Evolutionary conservation across 371 early-diverging fungal genomes (phyloP).

Genomic region (Furculomyces boomerangus): DNA sequence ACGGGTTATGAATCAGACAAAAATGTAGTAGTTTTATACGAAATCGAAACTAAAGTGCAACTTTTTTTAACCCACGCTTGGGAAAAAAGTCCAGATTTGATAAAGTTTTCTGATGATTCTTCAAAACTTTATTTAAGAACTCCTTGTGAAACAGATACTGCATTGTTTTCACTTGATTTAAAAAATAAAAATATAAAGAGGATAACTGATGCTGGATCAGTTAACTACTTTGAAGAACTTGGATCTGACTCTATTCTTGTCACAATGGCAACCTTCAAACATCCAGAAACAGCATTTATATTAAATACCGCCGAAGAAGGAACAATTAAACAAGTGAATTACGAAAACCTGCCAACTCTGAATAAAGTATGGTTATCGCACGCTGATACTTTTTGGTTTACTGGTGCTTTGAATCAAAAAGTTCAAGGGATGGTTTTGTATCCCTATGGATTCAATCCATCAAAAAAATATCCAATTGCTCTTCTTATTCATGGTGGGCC

Average conservation of each 20-base stretch:
- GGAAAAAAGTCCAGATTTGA: constrained; percentile 40
- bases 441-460: constrained; percentile 37
- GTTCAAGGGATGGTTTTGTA: constrained; percentile 58
- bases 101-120: constrained; percentile 33
- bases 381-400: constrained; percentile 42
- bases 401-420: constrained; percentile 35
- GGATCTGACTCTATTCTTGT: neutral
- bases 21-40: constrained; percentile 43
- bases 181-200: constrained; percentile 9
- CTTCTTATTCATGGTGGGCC: constrained; percentile 79
- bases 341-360: constrained; percentile 14
- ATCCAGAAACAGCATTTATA: neutral
- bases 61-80: constrained; percentile 26
- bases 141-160: constrained; percentile 32
- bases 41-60: constrained; percentile 18
- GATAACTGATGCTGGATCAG: neutral
- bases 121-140: constrained; percentile 34
- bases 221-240: neutral
- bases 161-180: constrained; percentile 29
- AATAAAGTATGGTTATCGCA: constrained; percentile 22
- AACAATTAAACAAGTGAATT: neutral
- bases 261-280: neutral
- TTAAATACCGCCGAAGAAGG: neutral
- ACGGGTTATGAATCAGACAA: constrained; percentile 63
- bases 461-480: constrained; percentile 52